Percentiles rank a stretch among this genome's conserved stretches.
These are phyloP conservation scores for Podospora pseudocomata DNA, from an alignment of 495 filamentous ascomycete species.

Conservation along the genomic window DNA sequence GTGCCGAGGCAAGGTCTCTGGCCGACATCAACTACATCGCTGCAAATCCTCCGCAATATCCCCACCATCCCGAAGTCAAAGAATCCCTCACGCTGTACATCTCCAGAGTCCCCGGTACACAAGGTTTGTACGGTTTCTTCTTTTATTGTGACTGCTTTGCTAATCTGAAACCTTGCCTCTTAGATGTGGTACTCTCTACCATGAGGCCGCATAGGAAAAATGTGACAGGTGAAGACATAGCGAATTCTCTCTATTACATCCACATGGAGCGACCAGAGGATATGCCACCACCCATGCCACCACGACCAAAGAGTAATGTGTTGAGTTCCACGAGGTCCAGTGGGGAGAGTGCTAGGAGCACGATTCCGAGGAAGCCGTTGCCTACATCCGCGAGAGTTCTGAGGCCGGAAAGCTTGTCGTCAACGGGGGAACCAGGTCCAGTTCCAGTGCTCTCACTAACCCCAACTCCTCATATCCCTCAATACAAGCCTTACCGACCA, in stretches of 20 bases:
- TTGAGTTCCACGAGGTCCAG: slow-evolving; percentile 46
- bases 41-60: slow-evolving; percentile 80
- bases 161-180: neutral
- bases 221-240: slow-evolving; percentile 81
- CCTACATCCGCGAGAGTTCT: slow-evolving; percentile 26
- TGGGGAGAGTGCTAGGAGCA: slow-evolving; percentile 41
- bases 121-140: slow-evolving; percentile 55
- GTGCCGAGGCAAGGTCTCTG: slow-evolving; percentile 77
- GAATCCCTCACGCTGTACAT: slow-evolving; percentile 81
- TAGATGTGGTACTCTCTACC: slow-evolving; percentile 92
- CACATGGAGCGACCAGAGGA: slow-evolving; percentile 69
- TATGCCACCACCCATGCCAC: slow-evolving; percentile 46
- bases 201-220: slow-evolving; percentile 82
- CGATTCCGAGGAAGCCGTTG: slow-evolving; percentile 45
- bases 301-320: slow-evolving; percentile 37
- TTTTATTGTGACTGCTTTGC: slow-evolving; percentile 15
- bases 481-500: neutral
- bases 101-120: slow-evolving; percentile 83
- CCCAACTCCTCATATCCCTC: neutral
- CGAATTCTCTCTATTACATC: slow-evolving; percentile 84
- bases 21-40: slow-evolving; percentile 76
- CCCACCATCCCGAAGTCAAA: slow-evolving; percentile 62
- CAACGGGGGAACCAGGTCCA: neutral
- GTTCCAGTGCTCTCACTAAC: neutral
- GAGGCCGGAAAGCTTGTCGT: slow-evolving; percentile 6